Evolutionary conservation across 306 rosid genomes (phyloP).

Genomic region (Phaseolus lunatus): DNA sequence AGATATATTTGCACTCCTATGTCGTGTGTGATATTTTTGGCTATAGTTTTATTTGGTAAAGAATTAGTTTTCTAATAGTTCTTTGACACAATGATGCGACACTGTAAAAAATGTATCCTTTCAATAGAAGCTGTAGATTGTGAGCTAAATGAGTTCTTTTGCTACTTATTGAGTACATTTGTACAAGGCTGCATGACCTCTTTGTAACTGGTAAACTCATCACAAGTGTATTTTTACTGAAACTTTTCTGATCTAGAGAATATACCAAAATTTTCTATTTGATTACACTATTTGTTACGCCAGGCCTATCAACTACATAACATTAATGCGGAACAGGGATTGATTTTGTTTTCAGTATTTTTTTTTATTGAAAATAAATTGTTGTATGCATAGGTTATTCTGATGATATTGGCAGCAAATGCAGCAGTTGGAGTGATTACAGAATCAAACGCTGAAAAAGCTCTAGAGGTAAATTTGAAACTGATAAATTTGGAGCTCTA

Average conservation of each 20-base stretch:
- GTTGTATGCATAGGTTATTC: conserved; percentile 72
- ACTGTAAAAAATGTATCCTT: conserved; percentile 37
- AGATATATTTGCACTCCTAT: conserved; percentile 45
- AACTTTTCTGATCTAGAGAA: conserved; percentile 22
- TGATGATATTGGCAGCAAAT: conserved; percentile 94
- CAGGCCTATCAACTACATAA: conserved; percentile 29
- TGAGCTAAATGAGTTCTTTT: conserved; percentile 44
- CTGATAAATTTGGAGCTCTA: conserved; percentile 32
- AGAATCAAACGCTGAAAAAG: conserved; percentile 97
- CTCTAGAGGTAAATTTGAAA: conserved; percentile 79
- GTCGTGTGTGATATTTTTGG: conserved; percentile 30
- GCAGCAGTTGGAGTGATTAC: conserved; percentile 98
- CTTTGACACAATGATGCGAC: conserved; percentile 22
- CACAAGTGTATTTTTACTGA: neutral
- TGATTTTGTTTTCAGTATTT: conserved; percentile 47
- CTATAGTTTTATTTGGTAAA: conserved; percentile 27
- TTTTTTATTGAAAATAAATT: conserved; percentile 30
- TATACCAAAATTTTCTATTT: neutral
- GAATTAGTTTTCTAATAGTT: neutral
- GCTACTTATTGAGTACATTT: conserved; percentile 24
- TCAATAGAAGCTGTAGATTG: conserved; percentile 26
- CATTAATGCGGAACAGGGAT: conserved; percentile 7
- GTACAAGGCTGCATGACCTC: conserved; percentile 22
- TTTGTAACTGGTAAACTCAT: conserved; percentile 26
- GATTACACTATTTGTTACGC: conserved; percentile 9